Evolutionary conservation across 345 rosid genomes (phyloP).

Genomic region (Atalantia buxifolia): DNA sequence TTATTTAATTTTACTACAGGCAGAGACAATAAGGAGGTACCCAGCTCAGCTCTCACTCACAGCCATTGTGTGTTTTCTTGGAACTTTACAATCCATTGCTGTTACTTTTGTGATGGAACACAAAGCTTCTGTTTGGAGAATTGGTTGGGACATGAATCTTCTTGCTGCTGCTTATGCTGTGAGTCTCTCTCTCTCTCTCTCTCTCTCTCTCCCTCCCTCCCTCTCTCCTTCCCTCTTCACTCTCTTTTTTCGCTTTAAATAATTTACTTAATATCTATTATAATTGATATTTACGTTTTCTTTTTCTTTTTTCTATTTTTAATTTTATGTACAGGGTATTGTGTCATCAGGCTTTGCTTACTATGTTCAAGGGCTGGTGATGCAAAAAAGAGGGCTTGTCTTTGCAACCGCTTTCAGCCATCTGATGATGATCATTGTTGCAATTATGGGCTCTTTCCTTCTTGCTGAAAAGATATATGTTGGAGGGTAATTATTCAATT

Average conservation of each 20-base stretch:
- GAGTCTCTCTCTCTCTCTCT: constrained; percentile 3
- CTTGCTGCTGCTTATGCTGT: constrained; percentile 98
- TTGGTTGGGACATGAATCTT: constrained; percentile 91
- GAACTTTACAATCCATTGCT: constrained; percentile 74
- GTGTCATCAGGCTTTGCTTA: constrained; percentile 92
- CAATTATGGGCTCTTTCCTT: constrained; percentile 86
- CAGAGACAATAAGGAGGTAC: constrained; percentile 78
- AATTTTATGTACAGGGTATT: constrained; percentile 50
- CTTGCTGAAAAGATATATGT: constrained; percentile 73
- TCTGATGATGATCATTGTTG: constrained; percentile 82
- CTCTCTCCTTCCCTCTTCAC: neutral
- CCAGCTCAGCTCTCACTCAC: constrained; percentile 78
- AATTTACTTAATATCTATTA: neutral
- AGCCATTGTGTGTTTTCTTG: constrained; percentile 70
- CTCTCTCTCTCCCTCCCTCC: neutral
- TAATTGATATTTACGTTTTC: neutral
- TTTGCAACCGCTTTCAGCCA: constrained; percentile 96
- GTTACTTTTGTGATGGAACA: constrained; percentile 86
- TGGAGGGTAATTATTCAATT: constrained; percentile 60
- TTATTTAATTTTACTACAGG: constrained; percentile 29
- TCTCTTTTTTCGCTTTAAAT: neutral
- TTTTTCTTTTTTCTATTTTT: too few species aligned
- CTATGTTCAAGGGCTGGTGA: constrained; percentile 92
- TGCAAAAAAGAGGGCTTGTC: constrained; percentile 79
- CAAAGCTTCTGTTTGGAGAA: constrained; percentile 52